Base-by-base conservation (phyloP, 2,329 filamentous ascomycete species). In the Bipolaris gigantea region DNA sequence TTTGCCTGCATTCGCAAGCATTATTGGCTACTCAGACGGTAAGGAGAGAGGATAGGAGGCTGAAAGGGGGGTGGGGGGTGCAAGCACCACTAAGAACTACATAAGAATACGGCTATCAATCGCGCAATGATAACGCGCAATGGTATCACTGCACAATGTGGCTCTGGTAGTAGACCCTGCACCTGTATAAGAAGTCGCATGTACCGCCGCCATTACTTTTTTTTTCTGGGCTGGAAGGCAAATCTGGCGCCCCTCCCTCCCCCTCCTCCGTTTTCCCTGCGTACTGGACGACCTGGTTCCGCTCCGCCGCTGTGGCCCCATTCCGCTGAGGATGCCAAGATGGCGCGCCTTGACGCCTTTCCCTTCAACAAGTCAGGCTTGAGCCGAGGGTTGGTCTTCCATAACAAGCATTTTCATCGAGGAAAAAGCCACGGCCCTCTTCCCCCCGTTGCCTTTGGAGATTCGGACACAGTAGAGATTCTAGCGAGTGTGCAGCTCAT, bases 41-140 rank as follows among this genome's bases (percentile, higher is more conserved):
- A 55, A 51, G 50, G 42, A 48, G 63, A 21, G 46, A 25, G 9
- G 43, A 36, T 39, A 25, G 47, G 46, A 49, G 50, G 52, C 52
- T 55, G 41, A 53, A 48, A 53, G 54, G 47, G 44, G 50, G 25
- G 54, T 44, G 44, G 50, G 25, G 15, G 52, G 43, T 59, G 51
- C 60, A 63, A 62, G 55, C 38, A 56, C 63, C 62, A 57, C 62
- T 64, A 69, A 57, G n/a, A n/a, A n/a, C n/a, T n/a, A n/a, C n/a
- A n/a, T n/a, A n/a, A n/a, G 61, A 45, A 63, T 65, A 62, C 60
- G 64, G 69, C 70, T 73, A 73, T 73, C 71, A 69, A 68, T 69
- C 53, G 64, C 64, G 65, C 65, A 65, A 71, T 67, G 69, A 73
- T 73, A 73, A 70, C 68, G 62, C 62, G 65, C 58, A 56, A 69